Evolutionary conservation across 2,329 filamentous ascomycete species (phyloP), one percentile per base, ranked within the genome.

Genomic region (Conoideocrella luteorostrata): DNA sequence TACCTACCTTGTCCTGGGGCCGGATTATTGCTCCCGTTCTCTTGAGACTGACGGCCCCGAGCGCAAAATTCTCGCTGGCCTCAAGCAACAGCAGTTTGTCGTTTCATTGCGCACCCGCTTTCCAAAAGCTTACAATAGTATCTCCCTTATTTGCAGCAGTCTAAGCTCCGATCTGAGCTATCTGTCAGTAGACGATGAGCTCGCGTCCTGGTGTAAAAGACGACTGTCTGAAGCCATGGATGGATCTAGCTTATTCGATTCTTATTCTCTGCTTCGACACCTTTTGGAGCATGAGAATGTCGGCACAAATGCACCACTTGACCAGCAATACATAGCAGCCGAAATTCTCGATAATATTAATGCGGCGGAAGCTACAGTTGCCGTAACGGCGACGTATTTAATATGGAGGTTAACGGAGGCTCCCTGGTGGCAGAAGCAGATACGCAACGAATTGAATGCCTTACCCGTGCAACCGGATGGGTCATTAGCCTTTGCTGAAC

Each of bases 291-390:
- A 24, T 21, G n/a, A 2, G 13, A 36, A 37, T 17, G 22, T 10
- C 7, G 15, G 12, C 12, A 29, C 28, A 4, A 17, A 20, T 5
- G 9, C 33, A 9, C 21, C 41, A 26, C 35, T 47, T 11, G 45
- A 47, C 22, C 23, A 17, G 4, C 13, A 26, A 12, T 44, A 37
- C n/a, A 44, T 47, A 18, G 40, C 36, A 9, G 45, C 41, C 1
- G 41, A 47, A 30, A 20, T 47, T 10, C 41, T 47, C 23, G 45
- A 47, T 18, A 47, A 47, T 22, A 37, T 47, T n/a, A 44, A 43
- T 33, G 45, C 45, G 10, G 45, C 45, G 7, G 35, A 43, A 15
- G 45, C 45, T 22, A 47, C 45, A 4, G 24, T 41, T 17, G 45
- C 45, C 2, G 41, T 47, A 7, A 44, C 41, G 5, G 45, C 41